Evolutionary conservation across 305 asterid genomes (phyloP), one percentile per base, ranked within the genome.

Genomic region (Caryopteris hybrid): DNA sequence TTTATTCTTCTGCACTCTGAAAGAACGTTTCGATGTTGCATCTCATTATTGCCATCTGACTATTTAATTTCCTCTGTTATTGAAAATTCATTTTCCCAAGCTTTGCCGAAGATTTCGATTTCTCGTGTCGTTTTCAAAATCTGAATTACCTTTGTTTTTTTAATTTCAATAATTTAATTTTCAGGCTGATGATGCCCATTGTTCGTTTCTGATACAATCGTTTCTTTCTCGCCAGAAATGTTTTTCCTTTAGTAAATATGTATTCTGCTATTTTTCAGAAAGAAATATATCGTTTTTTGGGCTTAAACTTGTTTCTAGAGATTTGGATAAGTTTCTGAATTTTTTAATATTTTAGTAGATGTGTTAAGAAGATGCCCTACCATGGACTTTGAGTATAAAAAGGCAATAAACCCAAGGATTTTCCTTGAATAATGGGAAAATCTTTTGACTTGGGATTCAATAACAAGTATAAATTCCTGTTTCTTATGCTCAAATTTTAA

Each of bases 371-470:
- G 43, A 43, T 53, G 42, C 5, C 9, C 41, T 34, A 34, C 38
- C 52, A 23, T 23, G 55, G 45, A 43, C 5, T 18, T 43, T 12
- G 36, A 43, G 25, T 29, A n/a, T n/a, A 29, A 12, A 64, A 1
- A 65, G 3, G 59, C 39, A 59, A 18, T 39, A 1, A 31, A 11
- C 23, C 20, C 11, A 38, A 4, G n/a, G 3, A 56, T 55, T 61
- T 71, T 52, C 57, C 73, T 43, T 56, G 69, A 34, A 59, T 53
- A 4, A 42, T 61, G 48, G 22, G 51, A 52, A 9, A 64, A 70
- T 75, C 20, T 25, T 21, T 43, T 70, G 66, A 41, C 12, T 58
- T 52, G 50, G 0, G 1, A 1, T 61, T 72, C 8, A 34, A 48
- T 55, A 43, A 33, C 14, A 13, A 18, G 13, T 20, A 55, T 41